phyloP scores from a whole-genome alignment of 2,329 filamentous ascomycete species.

The Aspergillus thermomutatus region DNA sequence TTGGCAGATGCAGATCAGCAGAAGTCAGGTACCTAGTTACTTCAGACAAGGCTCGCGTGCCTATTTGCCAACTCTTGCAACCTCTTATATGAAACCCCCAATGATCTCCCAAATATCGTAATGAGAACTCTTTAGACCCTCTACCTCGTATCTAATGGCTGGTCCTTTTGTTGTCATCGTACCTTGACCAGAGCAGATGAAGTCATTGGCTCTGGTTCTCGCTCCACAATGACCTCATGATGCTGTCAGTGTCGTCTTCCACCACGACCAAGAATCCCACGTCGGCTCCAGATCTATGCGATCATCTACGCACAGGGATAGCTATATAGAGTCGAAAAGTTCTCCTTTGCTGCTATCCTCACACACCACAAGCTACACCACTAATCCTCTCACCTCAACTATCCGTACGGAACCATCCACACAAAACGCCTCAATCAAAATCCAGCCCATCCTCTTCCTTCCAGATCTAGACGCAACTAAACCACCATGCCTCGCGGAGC shows the following conservation, averaged over 20 bases:
- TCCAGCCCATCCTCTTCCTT: neutral
- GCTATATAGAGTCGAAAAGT: neutral
- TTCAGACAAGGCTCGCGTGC: no score
- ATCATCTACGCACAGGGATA: neutral
- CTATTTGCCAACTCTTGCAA: neutral
- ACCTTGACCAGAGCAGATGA: slow-evolving; percentile 15
- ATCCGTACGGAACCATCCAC: neutral
- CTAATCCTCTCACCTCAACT: neutral
- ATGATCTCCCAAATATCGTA: neutral
- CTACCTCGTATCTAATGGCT: neutral
- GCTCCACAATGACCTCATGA: slow-evolving; percentile 31
- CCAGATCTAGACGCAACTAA: neutral
- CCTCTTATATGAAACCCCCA: no score
- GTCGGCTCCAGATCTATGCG: no score
- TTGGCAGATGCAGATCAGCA: no score
- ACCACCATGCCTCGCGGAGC: slow-evolving; percentile 38
- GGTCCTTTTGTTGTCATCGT: neutral
- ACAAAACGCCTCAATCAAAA: neutral
- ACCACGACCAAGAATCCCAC: slow-evolving; percentile 4
- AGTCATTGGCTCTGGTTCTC: slow-evolving; percentile 18
- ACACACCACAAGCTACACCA: neutral
- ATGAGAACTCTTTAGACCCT: neutral
- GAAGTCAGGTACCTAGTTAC: no score
- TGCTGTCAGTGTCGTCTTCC: slow-evolving; percentile 21
- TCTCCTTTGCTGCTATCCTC: neutral